Percentiles rank a stretch among this genome's conserved stretches.
Conservation (phyloP, 192 early-diverging fungal species). For the Globomyces pollinis-pini region DNA sequence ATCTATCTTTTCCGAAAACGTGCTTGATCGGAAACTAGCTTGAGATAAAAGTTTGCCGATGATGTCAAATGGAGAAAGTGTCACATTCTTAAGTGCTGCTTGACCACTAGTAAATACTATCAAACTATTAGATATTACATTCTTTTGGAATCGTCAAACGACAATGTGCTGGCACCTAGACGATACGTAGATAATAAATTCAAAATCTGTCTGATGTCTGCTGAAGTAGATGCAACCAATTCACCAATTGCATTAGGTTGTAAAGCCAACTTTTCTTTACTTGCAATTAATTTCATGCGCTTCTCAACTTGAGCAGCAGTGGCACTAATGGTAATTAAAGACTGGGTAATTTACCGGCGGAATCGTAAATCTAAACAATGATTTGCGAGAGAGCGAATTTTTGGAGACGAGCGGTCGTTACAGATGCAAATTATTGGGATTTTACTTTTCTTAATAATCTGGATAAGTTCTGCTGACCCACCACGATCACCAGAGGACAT, state of each 20-base stretch:
- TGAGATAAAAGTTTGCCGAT: slow-evolving; percentile 53
- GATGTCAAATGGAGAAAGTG: slow-evolving; percentile 69
- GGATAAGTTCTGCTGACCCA: slow-evolving; percentile 76
- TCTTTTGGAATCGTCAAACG: slow-evolving; percentile 72
- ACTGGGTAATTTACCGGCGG: slow-evolving; percentile 41
- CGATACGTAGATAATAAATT: slow-evolving; percentile 91
- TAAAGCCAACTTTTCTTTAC: slow-evolving; percentile 65
- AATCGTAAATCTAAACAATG: slow-evolving; percentile 80
- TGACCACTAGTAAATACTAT: slow-evolving; percentile 13
- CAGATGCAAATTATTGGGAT: slow-evolving; percentile 98
- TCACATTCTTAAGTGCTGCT: slow-evolving; percentile 51
- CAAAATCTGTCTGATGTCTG: slow-evolving; percentile 94
- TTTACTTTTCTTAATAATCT: slow-evolving; percentile 83
- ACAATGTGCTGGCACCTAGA: slow-evolving; percentile 54
- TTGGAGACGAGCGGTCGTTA: slow-evolving; percentile 84
- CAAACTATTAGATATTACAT: slow-evolving; percentile 35
- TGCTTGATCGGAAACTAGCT: slow-evolving; percentile 34
- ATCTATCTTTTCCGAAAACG: slow-evolving; percentile 72
- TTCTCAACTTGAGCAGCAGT: slow-evolving; percentile 64
- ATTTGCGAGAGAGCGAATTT: slow-evolving; percentile 74
- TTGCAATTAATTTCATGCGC: slow-evolving; percentile 68
- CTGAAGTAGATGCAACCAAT: slow-evolving; percentile 68
- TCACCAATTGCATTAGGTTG: slow-evolving; percentile 71
- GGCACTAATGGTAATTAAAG: slow-evolving; percentile 36
- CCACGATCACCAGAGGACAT: slow-evolving; percentile 98